These are phyloP conservation scores for Daldinia sp. DNA, from an alignment of 2,329 filamentous ascomycete genomes.

Conservation along the genomic window DNA sequence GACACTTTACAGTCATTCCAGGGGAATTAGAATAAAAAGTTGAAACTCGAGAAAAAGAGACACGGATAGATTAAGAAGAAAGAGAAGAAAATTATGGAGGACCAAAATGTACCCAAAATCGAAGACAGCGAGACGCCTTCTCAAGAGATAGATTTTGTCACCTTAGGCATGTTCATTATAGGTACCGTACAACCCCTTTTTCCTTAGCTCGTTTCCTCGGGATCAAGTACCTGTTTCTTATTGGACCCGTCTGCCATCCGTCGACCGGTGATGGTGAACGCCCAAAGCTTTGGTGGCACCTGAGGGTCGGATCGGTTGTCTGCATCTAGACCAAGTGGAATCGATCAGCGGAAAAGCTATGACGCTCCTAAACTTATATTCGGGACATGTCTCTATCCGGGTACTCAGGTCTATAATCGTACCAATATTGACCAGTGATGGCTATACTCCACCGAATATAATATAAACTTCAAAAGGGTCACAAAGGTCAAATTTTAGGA, in stretches of 20 bases:
- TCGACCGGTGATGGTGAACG: conserved; percentile 6
- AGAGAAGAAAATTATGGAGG: conserved; percentile 39
- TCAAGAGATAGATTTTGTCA: conserved; percentile 70
- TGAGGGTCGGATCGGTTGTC: conserved; percentile 13
- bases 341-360: not conserved
- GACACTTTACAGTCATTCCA: conserved; percentile 15
- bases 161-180: conserved; percentile 77
- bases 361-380: not conserved
- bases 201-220: conserved; percentile 2
- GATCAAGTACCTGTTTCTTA: not conserved
- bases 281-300: not conserved
- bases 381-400: not conserved
- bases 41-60: conserved; percentile 14
- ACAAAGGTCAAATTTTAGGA: not conserved
- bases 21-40: conserved; percentile 16
- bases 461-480: not conserved
- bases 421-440: not conserved
- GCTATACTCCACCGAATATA: not conserved
- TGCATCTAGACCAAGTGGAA: conserved; percentile 20
- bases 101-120: conserved; percentile 33
- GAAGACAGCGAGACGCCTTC: conserved; percentile 26
- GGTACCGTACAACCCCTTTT: conserved; percentile 56
- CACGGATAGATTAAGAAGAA: conserved; percentile 12
- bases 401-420: not conserved
- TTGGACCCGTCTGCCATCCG: conserved; percentile 9